These are phyloP conservation scores for Streptanthus diversifolius DNA, from an alignment of 345 rosid genomes.

Conservation along the genomic window DNA sequence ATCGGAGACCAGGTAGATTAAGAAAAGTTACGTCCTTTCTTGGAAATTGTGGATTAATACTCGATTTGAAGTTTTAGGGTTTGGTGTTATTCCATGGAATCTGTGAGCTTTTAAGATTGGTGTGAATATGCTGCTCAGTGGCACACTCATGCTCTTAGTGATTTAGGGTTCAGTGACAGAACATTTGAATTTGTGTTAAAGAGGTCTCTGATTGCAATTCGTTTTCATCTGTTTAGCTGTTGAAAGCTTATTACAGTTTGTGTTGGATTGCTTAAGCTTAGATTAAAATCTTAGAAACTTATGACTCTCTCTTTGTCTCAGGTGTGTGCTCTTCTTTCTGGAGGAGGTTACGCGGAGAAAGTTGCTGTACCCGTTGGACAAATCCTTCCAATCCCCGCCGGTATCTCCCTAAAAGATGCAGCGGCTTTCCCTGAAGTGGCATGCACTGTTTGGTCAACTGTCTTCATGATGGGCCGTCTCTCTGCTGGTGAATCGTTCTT, in stretches of 20 bases:
- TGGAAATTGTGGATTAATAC: not conserved
- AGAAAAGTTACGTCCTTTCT: not conserved
- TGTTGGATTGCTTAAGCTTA: not conserved
- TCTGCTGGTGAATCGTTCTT: conserved; percentile 64
- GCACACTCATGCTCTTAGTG: not conserved
- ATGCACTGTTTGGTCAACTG: conserved; percentile 88
- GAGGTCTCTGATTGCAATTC: not conserved
- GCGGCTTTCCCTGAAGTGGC: conserved; percentile 80
- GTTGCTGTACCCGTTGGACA: conserved; percentile 73
- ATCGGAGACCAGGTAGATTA: conserved; percentile 64
- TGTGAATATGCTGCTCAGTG: not conserved
- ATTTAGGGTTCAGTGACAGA: not conserved
- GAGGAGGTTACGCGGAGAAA: conserved; percentile 89
- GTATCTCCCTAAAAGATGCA: conserved; percentile 65
- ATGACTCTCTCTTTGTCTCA: conserved; percentile 7
- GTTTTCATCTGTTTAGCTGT: not conserved
- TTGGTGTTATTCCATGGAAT: not conserved
- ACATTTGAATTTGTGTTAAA: not conserved
- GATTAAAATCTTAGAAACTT: not conserved
- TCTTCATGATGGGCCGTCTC: conserved; percentile 68
- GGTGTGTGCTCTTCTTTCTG: conserved; percentile 90
- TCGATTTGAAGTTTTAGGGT: not conserved
- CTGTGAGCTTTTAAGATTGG: not conserved
- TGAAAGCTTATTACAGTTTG: not conserved
- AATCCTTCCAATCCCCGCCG: conserved; percentile 54